Evolutionary conservation across 2,329 filamentous ascomycete species (phyloP), one percentile per base, ranked within the genome.

Genomic region (Phyllosticta citribraziliensis): DNA sequence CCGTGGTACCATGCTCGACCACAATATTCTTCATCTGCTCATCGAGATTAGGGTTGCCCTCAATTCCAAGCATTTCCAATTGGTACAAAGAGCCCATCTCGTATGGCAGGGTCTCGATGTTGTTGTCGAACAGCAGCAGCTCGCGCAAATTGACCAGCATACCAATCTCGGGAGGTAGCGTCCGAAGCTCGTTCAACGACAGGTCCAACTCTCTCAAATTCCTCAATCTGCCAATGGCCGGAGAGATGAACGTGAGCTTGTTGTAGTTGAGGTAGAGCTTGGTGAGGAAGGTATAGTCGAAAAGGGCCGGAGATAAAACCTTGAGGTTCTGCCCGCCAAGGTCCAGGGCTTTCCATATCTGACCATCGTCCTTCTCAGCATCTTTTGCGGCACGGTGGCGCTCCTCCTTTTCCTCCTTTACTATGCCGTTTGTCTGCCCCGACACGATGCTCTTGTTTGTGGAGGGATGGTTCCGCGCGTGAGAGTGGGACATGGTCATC

Each of bases 261-360:
- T 99, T 99, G 66, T 91, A 93, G 68, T 91, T 91, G 64, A 99
- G 85, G 73, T 96, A 97, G 30, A 99, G 83, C 74, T 95, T 93
- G 66, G 89, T 89, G 61, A 99, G 79, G 73, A 99, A 97, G 53
- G 82, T 82, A 75, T 97, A 99, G 66, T 76, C 75, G 77, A 97
- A 97, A 33, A 99, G 80, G 53, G 88, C 84, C 9, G 84, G 78
- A 0, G 91, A 86, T 33, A 99, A 80, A 63, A 91, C 89, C 66
- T 91, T 88, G 56, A 99, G 79, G 20, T 93, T 93, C 77, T 97
- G 94, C n/a, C 94, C 94, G 67, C 92, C 94, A 72, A 97, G 87
- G 74, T 99, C 94, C 67, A 99, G 80, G 65, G 92, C 91, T 73
- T 90, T 85, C 94, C 94, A 97, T 69, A 92, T 88, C 73, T 96